Base-by-base conservation (phyloP, 495 filamentous ascomycete species). In the Daldinia decipiens region DNA sequence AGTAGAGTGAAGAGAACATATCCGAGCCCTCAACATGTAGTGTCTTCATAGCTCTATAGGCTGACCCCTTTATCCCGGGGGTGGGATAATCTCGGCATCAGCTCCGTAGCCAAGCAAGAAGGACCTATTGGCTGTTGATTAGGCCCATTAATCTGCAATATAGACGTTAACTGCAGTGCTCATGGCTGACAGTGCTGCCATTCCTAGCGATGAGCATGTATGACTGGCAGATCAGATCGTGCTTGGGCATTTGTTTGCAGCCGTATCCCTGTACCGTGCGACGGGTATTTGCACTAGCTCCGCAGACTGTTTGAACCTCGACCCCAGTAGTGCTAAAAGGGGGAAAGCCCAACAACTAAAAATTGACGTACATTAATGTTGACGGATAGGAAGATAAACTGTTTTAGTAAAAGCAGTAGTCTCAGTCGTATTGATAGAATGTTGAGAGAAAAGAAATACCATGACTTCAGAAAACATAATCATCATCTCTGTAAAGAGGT, bases 281-380 rank as follows among this genome's bases (percentile, higher is more conserved):
- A 34, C 78, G 80, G 81, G 60, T 76, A 73, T 62, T 69, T 75
- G 79, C 80, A 82, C 80, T 82, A 80, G 81, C 63, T 61, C 62
- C 34, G 56, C 66, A 72, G 75, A 67, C 79, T 82, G 81, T 82
- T 83, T 82, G 81, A 79, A 80, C 79, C 65, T 80, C 79, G 76
- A 66, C 77, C 66, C 67, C 74, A 70, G 66, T 60, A 71, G 51
- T 45, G 51, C 52, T 17, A 34, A 62, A 71, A 64, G 39, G 64
- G 64, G 52, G 52, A 64, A 38, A 26, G 19, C 17, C 40, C n/a
- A 47, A 53, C 19, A 62, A 62, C 38, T 62, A 40, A 47, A 62
- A 69, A 27, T 36, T 38, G 40, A 73, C 61, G 51, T 69, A 68
- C 40, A 59, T 65, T 32, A 12, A 51, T 51, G 26, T 39, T 26